Evolutionary conservation across 2,329 filamentous ascomycete species (phyloP), one percentile per base, ranked within the genome.

Genomic region (Bipolaris bicolor): DNA sequence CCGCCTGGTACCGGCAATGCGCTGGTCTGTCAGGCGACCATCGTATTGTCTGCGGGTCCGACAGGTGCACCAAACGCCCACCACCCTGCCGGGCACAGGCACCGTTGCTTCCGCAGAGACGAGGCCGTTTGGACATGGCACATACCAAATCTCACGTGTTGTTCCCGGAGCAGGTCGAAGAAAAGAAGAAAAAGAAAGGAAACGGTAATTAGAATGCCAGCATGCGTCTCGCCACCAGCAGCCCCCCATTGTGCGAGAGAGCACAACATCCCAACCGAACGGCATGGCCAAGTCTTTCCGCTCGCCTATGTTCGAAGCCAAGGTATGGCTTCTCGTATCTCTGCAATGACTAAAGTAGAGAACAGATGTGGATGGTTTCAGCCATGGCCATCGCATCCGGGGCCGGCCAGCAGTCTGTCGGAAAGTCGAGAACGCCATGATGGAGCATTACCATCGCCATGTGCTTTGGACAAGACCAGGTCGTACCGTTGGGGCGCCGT

Each of bases 291-390:
- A 52, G 52, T 46, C 20, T 47, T 43, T 45, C 49, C 33, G 31
- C 18, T 39, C 45, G 33, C 47, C 29, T 49, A 50, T 47, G 36
- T 26, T 24, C 47, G 31, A 46, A 33, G 63, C 62, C 63, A 64
- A 65, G 26, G 58, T 56, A 64, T 59, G 50, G 49, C 47, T 41
- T 34, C 53, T 62, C 60, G 58, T 65, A 56, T 66, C 55, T 49
- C 50, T 29, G 16, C 16, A 3, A 16, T 22, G 9, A 24, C 24
- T 10, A 16, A 29, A 29, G 26, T 29, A 29, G 26, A 13, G 15
- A 45, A 7, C 9, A 10, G 7, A n/a, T 11, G 10, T 40, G 37
- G 16, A 18, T 18, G 37, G 16, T 20, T 40, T 20, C 18, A 37
- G 20, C 15, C 20, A 13, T 16, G 26, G 4, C n/a, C 41, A 26